Base-by-base conservation (phyloP, 768 basidiomycete species). In the Lactarius psammicola region DNA sequence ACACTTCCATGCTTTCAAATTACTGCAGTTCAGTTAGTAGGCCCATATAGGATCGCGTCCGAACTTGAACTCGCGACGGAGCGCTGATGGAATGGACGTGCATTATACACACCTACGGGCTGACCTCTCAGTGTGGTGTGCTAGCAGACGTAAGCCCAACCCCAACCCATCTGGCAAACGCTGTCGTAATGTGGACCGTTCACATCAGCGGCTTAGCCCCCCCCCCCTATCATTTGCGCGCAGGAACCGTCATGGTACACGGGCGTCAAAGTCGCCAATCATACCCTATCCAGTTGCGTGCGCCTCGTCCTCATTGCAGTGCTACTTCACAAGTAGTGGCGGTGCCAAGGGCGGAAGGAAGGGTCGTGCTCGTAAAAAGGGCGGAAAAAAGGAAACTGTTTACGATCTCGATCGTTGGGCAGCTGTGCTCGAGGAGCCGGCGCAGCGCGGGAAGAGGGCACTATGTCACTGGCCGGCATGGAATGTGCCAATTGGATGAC, bases 251-350 rank as follows among this genome's bases (percentile, higher is more conserved):
- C 49, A 51, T 51, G 49, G 49, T 51, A 8, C 10, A 26, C 49
- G 23, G 36, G 49, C 23, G 49, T 11, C 49, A 23, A 13, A n/a
- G 6, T n/a, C 44, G 49, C 13, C 49, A 51, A 51, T 28, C 44
- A 46, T n/a, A 54, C 64, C 63, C n/a, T n/a, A n/a, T n/a, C n/a
- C n/a, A n/a, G n/a, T 26, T 42, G 42, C 38, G 36, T 15, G 33
- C 31, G 42, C 55, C n/a, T 5, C 13, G 57, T 49, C 63, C 63
- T 64, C 56, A 64, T 57, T 57, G 63, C 57, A 51, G 34, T n/a
- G 20, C 11, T 30, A 15, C 49, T 26, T 51, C 49, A 51, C 49
- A 11, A 7, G 23, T 34, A 23, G 59, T 65, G 64, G 64, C 64
- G 60, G 54, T 65, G 64, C 36, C 56, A 33, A 65, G 26, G 36